These are phyloP conservation scores for Cutaneotrichosporon sp. DNA, from an alignment of 1,284 basidiomycete genomes.

Conservation along the genomic window DNA sequence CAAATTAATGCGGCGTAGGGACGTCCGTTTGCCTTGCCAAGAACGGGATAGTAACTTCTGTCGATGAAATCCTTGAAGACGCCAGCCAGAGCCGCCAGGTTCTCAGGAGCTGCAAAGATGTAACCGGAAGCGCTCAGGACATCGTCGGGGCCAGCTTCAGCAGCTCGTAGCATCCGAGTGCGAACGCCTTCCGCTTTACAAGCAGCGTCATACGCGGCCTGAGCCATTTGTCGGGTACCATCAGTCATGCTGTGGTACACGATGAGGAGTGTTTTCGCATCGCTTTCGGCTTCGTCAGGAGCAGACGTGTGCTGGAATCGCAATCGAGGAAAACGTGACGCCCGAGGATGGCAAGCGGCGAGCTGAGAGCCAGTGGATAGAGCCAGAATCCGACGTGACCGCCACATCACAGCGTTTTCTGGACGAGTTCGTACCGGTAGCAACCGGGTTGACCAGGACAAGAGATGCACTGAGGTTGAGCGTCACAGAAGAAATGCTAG, in stretches of 20 bases:
- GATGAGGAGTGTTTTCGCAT: slow-evolving; percentile 23
- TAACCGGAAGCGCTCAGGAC: slow-evolving; percentile 9
- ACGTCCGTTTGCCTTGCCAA: slow-evolving; percentile 13
- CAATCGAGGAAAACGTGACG: no score
- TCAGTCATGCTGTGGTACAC: slow-evolving; percentile 20
- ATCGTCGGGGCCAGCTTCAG: slow-evolving; percentile 10
- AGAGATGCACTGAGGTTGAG: no score
- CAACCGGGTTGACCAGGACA: no score
- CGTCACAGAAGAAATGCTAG: no score
- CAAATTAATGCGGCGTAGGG: slow-evolving; percentile 18
- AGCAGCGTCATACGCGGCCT: slow-evolving; percentile 12
- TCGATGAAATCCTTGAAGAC: slow-evolving; percentile 19
- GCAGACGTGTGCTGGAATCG: neutral
- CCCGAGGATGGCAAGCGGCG: neutral
- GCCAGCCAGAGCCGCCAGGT: slow-evolving; percentile 16
- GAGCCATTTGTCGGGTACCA: slow-evolving; percentile 16
- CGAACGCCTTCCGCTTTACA: neutral
- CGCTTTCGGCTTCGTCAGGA: neutral
- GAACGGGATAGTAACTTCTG: slow-evolving; percentile 13
- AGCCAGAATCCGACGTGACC: no score
- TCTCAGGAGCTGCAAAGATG: slow-evolving; percentile 19
- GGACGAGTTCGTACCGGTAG: no score
- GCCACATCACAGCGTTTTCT: no score
- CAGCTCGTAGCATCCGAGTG: slow-evolving; percentile 3
- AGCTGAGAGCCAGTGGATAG: no score